Evolutionary conservation across 805 yeast species (phyloP).

Genomic region (Grigorovia humatica): DNA sequence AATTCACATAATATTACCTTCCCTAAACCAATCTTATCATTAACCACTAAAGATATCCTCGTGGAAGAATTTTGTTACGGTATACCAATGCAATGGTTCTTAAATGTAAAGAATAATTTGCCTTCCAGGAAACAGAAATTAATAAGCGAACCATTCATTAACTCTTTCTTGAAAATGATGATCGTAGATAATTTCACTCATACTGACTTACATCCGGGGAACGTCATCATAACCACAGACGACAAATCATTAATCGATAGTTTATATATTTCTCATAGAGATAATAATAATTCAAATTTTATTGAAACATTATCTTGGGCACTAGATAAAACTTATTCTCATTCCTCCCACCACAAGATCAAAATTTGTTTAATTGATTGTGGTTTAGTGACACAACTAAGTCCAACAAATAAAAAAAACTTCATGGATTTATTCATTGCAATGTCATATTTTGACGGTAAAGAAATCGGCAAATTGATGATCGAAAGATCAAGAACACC

Average conservation of each 20-base stretch:
- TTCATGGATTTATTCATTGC: conserved; percentile 86
- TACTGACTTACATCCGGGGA: conserved; percentile 96
- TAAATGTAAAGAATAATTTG: conserved; percentile 34
- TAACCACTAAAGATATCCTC: conserved; percentile 59
- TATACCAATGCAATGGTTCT: conserved; percentile 63
- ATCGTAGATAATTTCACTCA: conserved; percentile 90
- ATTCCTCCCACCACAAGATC: conserved; percentile 36
- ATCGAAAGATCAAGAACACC: conserved; percentile 92
- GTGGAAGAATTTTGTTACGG: conserved; percentile 84
- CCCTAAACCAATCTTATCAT: conserved; percentile 46
- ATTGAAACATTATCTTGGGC: background rate
- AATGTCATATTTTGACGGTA: conserved; percentile 85
- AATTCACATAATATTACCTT: conserved; percentile 54
- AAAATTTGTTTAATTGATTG: conserved; percentile 88
- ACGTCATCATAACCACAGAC: conserved; percentile 67
- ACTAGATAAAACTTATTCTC: conserved; percentile 2
- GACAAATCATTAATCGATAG: conserved; percentile 32
- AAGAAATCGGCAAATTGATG: conserved; percentile 90
- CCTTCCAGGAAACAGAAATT: background rate
- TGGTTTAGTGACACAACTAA: conserved; percentile 86
- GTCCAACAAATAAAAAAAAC: conserved; percentile 64
- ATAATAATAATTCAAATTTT: background rate
- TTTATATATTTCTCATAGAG: conserved; percentile 12
- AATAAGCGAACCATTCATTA: conserved; percentile 72
- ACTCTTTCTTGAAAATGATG: conserved; percentile 87